phyloP scores from a whole-genome alignment of 2,329 filamentous ascomycete species.

The Fusarium acutatum region DNA sequence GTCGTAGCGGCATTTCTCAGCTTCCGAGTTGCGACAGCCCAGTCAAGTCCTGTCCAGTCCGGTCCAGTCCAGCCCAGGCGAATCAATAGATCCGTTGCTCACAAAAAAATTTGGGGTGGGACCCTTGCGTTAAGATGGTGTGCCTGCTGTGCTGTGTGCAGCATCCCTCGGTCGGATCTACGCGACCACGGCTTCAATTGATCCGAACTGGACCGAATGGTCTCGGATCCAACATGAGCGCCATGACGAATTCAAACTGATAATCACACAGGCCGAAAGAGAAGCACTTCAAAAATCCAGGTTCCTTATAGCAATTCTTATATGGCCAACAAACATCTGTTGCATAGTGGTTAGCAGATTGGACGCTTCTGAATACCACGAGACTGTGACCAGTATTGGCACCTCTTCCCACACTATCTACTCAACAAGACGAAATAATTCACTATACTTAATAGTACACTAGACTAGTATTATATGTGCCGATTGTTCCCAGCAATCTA shows the following conservation, averaged over 20 bases:
- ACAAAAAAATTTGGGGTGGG: conserved; percentile 38
- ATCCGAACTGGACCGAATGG: conserved; percentile 29
- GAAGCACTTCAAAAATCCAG: neutral
- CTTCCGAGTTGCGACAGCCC: conserved; percentile 39
- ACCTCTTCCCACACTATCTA: neutral
- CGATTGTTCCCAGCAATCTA: neutral
- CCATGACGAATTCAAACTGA: neutral
- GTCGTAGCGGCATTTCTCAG: conserved; percentile 46
- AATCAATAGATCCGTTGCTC: conserved; percentile 3
- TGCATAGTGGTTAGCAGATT: neutral
- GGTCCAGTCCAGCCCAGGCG: neutral
- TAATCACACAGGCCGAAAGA: neutral
- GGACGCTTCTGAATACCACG: neutral
- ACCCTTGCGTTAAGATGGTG: conserved; percentile 11
- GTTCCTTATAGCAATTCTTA: neutral
- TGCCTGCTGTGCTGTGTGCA: neutral
- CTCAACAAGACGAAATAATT: neutral
- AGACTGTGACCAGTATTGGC: neutral
- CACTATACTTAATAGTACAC: conserved; percentile 2
- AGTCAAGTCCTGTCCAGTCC: neutral
- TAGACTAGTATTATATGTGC: neutral
- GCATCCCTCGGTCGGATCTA: conserved; percentile 37
- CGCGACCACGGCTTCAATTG: conserved; percentile 16
- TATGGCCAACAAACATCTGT: neutral
- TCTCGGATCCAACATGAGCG: conserved; percentile 21